Base-by-base conservation (phyloP, 2,329 filamentous ascomycete genomes). In the Aureobasidium sp. region DNA sequence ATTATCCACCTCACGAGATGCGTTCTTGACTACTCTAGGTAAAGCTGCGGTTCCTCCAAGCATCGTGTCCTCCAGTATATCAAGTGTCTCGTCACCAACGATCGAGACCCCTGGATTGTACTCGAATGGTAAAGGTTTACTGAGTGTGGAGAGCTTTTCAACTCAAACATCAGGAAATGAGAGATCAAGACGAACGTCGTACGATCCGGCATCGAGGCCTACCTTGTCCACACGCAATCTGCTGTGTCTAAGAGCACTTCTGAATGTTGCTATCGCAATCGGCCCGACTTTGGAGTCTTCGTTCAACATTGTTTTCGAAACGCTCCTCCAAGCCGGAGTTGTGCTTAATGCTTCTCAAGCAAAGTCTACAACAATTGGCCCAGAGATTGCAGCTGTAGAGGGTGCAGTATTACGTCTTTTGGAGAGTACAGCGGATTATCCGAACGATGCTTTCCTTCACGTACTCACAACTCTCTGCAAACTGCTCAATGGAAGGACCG, bases 261-360 rank as follows among this genome's bases (percentile, higher is more conserved):
- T 99, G n/a, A 99, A 99, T 68, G 77, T 99, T 3, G 94, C 94
- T 1, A 99, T 97, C 69, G 94, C 94, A 2, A 77, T 99, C 1
- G 94, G 94, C 0, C 91, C 94, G 3, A 96, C 91, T 0, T 80
- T 99, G 0, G 87, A 89, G 39, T 81, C 83, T 15, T 89, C 93
- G 0, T 99, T 95, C 90, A 87, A 86, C 1, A 97, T 99, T 63
- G 81, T 99, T 17, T 82, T 99, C 1, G 92, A 96, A 70, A 96
- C 92, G 0, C 77, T 99, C 8, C 91, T 97, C 70, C 90, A 97
- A 73, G 92, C 93, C 2, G 94, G 97, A 68, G 86, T 96, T 65
- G 87, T 97, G 4, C 81, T 97, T 29, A 82, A 84, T 12, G 69
- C 74, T 20, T 75, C 73, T n/a, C 64, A 68, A 27, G 69, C 69